phyloP scores from a whole-genome alignment of 345 rosid species.

The Eucalyptus regnans region DNA sequence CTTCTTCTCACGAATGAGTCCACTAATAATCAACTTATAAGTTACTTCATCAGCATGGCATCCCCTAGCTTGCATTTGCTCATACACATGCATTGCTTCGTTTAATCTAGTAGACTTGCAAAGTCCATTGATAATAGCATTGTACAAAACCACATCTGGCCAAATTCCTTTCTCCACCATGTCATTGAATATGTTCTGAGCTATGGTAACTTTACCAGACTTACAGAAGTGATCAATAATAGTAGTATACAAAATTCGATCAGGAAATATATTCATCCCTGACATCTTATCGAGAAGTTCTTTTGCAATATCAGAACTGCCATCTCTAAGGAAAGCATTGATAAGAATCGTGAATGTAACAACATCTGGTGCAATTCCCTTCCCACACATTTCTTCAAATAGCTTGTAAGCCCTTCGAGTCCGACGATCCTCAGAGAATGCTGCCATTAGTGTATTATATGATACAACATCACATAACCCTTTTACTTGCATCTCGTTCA shows the following conservation, averaged over 20 bases:
- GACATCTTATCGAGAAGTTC: slow-evolving; percentile 66
- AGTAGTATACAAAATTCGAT: slow-evolving; percentile 70
- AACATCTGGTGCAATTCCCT: slow-evolving; percentile 54
- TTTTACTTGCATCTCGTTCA: slow-evolving; percentile 51
- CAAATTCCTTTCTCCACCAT: slow-evolving; percentile 61
- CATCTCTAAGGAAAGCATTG: slow-evolving; percentile 57
- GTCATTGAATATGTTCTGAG: slow-evolving; percentile 45
- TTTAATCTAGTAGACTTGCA: slow-evolving; percentile 50
- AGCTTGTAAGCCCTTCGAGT: slow-evolving; percentile 45
- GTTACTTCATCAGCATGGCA: slow-evolving; percentile 72
- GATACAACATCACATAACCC: slow-evolving; percentile 73
- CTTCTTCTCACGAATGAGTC: slow-evolving; percentile 57
- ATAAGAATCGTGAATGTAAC: slow-evolving; percentile 73
- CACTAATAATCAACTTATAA: slow-evolving; percentile 72
- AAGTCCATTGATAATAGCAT: slow-evolving; percentile 70
- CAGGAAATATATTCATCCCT: slow-evolving; percentile 43
- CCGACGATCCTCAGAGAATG: slow-evolving; percentile 37
- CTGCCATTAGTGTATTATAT: slow-evolving; percentile 62
- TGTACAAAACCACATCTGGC: slow-evolving; percentile 73
- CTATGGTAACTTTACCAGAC: slow-evolving; percentile 59
- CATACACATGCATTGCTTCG: slow-evolving; percentile 52
- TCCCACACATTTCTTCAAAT: slow-evolving; percentile 58
- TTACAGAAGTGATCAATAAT: slow-evolving; percentile 72
- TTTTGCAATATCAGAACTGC: slow-evolving; percentile 42
- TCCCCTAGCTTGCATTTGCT: slow-evolving; percentile 63